Base-by-base conservation (phyloP, 2,329 filamentous ascomycete species). In the Dactylellina parvicollis region DNA sequence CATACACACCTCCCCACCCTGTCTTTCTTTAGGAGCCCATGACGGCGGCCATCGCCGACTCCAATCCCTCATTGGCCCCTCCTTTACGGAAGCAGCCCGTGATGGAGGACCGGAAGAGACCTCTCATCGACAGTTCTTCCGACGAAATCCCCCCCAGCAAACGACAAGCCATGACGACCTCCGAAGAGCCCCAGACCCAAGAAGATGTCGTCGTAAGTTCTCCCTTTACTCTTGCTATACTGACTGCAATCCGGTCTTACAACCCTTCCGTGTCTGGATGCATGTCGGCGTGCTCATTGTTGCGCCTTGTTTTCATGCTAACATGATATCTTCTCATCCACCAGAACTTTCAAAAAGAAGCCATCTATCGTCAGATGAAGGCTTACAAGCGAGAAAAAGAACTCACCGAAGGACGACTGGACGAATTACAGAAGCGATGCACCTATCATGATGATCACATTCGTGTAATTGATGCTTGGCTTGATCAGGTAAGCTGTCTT, bases 21-120 rank as follows among this genome's bases (percentile, higher is more conserved):
- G 42, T 34, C 40, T 50, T 26, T 62, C 60, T 62, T 59, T 65
- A 75, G 66, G 57, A 61, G 56, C 66, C 44, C 50, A 72, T 66
- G 64, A 74, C 59, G 64, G 72, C 59, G 69, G 66, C 60, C 57
- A 64, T 71, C 70, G 62, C 65, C 62, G 75, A 76, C 61, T 60
- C 59, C 42, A 70, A 69, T 16, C 69, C 75, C 60, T 57, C 66
- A 57, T 69, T 76, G 70, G 62, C 50, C 42, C 57, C 76, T 77
- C 62, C 72, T 69, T 75, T 76, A 77, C 76, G 75, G 82, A 78
- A 80, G 80, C 59, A 78, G 79, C 74, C 75, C 79, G 91, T 83
- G 85, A 99, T 98, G 94, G 95, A 99, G 87, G 95, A 98, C 85
- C 92, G 95, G 87, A 99, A 99, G 87, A 89, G 95, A 87, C 90